Conservation (phyloP, 2,329 filamentous ascomycete genomes). For the Neoascochyta sp. region DNA sequence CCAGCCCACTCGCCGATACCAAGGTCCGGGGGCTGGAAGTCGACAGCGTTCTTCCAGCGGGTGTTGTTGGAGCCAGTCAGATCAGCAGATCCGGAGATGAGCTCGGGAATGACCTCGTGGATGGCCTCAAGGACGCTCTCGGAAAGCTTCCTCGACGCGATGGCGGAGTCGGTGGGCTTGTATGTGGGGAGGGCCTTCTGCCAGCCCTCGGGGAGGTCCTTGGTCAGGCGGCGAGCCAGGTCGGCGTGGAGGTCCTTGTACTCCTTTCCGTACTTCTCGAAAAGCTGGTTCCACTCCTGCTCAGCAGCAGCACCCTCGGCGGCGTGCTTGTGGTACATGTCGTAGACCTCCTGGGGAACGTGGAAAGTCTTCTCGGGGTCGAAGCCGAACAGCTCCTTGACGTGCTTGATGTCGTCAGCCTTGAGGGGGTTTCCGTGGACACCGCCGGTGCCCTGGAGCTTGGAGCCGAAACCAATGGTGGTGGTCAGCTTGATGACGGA, state of each 20-base stretch:
- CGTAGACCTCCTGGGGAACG: constrained; percentile 92
- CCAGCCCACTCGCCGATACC: constrained; percentile 86
- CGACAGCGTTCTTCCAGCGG: constrained; percentile 91
- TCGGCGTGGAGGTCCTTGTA: constrained; percentile 77
- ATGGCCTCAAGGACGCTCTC: constrained; percentile 90
- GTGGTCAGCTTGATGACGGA: constrained; percentile 95
- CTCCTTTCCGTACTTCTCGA: constrained; percentile 78
- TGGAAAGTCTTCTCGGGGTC: constrained; percentile 90
- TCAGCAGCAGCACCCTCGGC: constrained; percentile 83
- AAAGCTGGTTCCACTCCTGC: constrained; percentile 90
- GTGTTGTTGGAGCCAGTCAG: constrained; percentile 98
- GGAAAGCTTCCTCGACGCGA: constrained; percentile 93
- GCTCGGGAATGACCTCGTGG: constrained; percentile 76
- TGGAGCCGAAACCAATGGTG: constrained; percentile 94
- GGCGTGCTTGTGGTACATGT: constrained; percentile 80
- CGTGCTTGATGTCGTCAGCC: constrained; percentile 85
- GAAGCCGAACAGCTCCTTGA: constrained; percentile 95
- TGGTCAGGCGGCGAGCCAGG: constrained; percentile 72
- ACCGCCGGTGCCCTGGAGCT: constrained; percentile 86
- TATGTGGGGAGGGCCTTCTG: constrained; percentile 90
- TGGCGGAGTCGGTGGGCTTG: constrained; percentile 76
- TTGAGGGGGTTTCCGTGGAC: constrained; percentile 97
- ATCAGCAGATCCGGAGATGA: constrained; percentile 94
- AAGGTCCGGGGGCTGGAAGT: constrained; percentile 89
- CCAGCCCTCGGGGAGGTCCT: constrained; percentile 92